Evolutionary conservation across 2,329 filamentous ascomycete species (phyloP), one percentile per base, ranked within the genome.

Genomic region (Phaeosphaeriaceae sp.): DNA sequence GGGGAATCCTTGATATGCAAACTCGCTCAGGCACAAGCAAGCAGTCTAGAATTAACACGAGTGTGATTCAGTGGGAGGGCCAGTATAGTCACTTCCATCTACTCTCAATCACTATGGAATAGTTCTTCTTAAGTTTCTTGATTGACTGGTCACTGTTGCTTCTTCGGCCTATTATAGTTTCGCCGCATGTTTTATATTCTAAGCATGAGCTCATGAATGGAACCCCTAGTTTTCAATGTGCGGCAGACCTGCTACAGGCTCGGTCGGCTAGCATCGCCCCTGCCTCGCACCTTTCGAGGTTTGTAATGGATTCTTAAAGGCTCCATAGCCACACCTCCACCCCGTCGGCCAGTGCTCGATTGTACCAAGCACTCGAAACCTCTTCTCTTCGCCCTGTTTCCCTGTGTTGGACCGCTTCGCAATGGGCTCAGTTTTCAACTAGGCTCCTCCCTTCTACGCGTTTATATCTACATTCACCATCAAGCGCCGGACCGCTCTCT

Each of bases 401-500:
- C 23, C 11, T 26, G 23, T 8, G 7, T 26, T 26, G 6, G 23
- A 6, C 23, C 23, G 11, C 11, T 48, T 50, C 44, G 36, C 30
- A 35, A 45, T 42, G 18, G 16, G 17, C 39, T 34, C 15, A 11
- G 29, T 44, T 26, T 26, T 11, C 23, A 26, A 9, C 11, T 26
- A 26, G 23, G 7, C 11, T 26, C 11, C 15, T 33, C 23, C 32
- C 17, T 48, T 34, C 28, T 28, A 17, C 44, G 26, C 15, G 17
- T 15, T 41, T 32, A 30, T 32, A 33, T 21, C 18, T n/a, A 26
- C 18, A 11, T 26, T 26, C 23, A 26, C 7, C 9, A n/a, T 26
- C 20, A 13, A 30, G 61, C 60, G 61, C 61, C 59, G 61, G 61
- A 36, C 54, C 60, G 60, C 61, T 47, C 35, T 33, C 47, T 28